phyloP scores from a whole-genome alignment of 768 basidiomycete species.

The Pisolithus albus region DNA sequence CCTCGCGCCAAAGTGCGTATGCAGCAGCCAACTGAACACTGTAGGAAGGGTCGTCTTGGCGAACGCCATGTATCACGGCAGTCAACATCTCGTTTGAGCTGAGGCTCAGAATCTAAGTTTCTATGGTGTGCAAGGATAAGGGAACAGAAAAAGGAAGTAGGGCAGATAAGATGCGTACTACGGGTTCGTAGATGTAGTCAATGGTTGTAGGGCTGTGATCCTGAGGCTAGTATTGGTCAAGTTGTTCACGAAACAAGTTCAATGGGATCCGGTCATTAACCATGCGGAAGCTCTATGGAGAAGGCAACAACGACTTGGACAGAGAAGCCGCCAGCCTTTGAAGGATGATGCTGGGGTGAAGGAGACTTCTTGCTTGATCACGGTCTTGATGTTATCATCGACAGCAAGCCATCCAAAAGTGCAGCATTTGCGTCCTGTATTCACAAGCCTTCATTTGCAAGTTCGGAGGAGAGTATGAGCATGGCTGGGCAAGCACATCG shows the following conservation, averaged over 20 bases:
- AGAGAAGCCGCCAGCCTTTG: constrained; percentile 77
- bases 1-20: constrained; percentile 68
- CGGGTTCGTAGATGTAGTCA: no score
- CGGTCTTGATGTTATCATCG: constrained; percentile 51
- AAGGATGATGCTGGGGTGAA: constrained; percentile 36
- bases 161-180: no score
- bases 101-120: constrained; percentile 82
- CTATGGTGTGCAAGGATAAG: constrained; percentile 34
- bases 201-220: no score
- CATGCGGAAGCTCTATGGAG: constrained; percentile 81
- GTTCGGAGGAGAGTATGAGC: no score
- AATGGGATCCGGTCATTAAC: constrained; percentile 88
- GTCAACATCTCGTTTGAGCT: constrained; percentile 97
- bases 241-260: constrained; percentile 79
- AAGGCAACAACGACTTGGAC: constrained; percentile 94
- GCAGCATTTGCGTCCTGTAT: no score
- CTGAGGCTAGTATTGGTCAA: constrained; percentile 29
- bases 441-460: no score
- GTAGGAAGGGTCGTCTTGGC: constrained; percentile 86
- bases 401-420: constrained; percentile 67
- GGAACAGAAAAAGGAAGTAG: neutral
- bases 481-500: no score
- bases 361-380: no score
- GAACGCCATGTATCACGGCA: constrained; percentile 94
- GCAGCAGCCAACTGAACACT: constrained; percentile 82